Percentiles rank a stretch among this genome's conserved stretches.
Conservation (phyloP, 1,139 yeast species). For the Magnusiomyces sp. region DNA sequence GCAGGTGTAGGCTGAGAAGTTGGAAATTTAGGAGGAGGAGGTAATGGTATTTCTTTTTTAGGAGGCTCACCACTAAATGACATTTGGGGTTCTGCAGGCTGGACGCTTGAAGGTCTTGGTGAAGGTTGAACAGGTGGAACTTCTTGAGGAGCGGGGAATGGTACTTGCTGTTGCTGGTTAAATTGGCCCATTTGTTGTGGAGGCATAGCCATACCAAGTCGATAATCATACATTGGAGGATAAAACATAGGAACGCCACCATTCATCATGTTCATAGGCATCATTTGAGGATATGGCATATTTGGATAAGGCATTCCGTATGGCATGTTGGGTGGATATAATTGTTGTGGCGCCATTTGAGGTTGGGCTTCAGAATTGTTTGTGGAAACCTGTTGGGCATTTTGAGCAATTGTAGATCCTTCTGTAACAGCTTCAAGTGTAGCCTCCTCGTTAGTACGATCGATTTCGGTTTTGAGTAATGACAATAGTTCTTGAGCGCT, state of each 20-base stretch:
- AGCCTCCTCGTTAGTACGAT: conserved; percentile 16
- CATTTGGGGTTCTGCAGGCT: too few species aligned
- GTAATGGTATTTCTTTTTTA: conserved; percentile 5
- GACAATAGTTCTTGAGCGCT: conserved; percentile 29
- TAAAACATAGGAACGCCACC: conserved; percentile 14
- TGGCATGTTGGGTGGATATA: conserved; percentile 15
- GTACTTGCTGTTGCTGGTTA: too few species aligned
- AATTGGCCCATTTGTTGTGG: conserved; percentile 23
- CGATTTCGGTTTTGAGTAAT: conserved; percentile 22
- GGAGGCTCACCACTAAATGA: too few species aligned
- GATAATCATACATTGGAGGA: conserved; percentile 21
- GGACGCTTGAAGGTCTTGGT: too few species aligned
- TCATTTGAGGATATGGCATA: conserved; percentile 3
- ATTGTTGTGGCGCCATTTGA: conserved; percentile 11
- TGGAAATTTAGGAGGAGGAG: conserved; percentile 22
- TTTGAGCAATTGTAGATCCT: conserved; percentile 3
- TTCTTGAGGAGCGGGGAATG: too few species aligned
- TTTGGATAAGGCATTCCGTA: conserved; percentile 15
- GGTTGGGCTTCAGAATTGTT: conserved; percentile 3
- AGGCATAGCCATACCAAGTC: conserved; percentile 22
- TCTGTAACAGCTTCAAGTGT: conserved; percentile 9
- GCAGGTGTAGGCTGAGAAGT: conserved; percentile 2
- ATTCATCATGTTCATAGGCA: too few species aligned
- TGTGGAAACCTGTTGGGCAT: conserved; percentile 1
- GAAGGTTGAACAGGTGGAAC: too few species aligned